phyloP scores from a whole-genome alignment of 2,329 filamentous ascomycete genomes.

The Neopestalotiopsis clavispora region DNA sequence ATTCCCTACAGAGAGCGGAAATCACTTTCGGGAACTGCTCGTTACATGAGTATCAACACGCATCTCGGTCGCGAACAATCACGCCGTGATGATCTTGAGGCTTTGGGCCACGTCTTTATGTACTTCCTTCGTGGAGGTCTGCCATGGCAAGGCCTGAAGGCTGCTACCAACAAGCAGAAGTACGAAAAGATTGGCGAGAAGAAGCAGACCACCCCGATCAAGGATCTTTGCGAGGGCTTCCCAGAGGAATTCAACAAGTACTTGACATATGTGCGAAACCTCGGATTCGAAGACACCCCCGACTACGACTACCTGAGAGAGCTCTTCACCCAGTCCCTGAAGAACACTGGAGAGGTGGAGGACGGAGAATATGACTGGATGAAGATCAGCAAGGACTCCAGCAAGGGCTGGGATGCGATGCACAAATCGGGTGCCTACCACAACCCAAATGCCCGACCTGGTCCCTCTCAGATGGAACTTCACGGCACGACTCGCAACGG shows the following conservation, averaged over 20 bases:
- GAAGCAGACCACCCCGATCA: slow-evolving; percentile 97
- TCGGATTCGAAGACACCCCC: slow-evolving; percentile 97
- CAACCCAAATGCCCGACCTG: slow-evolving; percentile 77
- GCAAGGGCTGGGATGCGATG: slow-evolving; percentile 90
- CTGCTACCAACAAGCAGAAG: slow-evolving; percentile 88
- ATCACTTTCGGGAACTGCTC: slow-evolving; percentile 91
- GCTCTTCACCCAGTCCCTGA: slow-evolving; percentile 93
- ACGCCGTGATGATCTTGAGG: slow-evolving; percentile 92
- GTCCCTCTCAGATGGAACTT: slow-evolving; percentile 83
- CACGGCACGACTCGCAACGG: slow-evolving; percentile 74
- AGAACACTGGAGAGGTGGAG: slow-evolving; percentile 92
- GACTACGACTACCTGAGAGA: slow-evolving; percentile 98
- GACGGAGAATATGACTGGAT: slow-evolving; percentile 99
- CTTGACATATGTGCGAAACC: slow-evolving; percentile 93
- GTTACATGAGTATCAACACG: slow-evolving; percentile 99
- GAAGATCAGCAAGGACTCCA: slow-evolving; percentile 83
- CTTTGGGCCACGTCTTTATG: slow-evolving; percentile 77
- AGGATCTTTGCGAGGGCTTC: slow-evolving; percentile 95
- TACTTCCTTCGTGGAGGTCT: slow-evolving; percentile 75
- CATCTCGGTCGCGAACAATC: slow-evolving; percentile 96
- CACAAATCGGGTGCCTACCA: slow-evolving; percentile 72
- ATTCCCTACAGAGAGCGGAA: slow-evolving; percentile 98
- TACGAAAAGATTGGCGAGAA: slow-evolving; percentile 99
- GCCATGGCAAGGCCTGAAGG: slow-evolving; percentile 76
- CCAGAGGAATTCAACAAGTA: slow-evolving; percentile 99